phyloP scores from a whole-genome alignment of 73 alveolate genomes.

The Paramecium primaurelia region DNA sequence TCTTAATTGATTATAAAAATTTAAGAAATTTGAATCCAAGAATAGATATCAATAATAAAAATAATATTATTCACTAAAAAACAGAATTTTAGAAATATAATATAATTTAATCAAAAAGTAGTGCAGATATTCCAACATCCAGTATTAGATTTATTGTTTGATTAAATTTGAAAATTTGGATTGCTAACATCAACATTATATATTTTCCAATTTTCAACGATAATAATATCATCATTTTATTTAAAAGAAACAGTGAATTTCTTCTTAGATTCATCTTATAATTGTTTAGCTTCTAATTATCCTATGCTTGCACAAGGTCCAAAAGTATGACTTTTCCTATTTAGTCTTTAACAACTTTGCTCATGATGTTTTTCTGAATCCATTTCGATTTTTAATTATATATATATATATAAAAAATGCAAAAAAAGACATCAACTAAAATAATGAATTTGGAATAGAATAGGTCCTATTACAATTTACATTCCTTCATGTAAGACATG shows the following conservation, averaged over 20 bases:
- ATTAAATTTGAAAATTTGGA: not conserved
- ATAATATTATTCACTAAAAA: not conserved
- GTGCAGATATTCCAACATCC: not conserved
- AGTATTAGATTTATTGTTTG: not conserved
- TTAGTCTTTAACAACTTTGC: not conserved
- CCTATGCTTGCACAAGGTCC: not conserved
- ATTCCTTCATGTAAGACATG: constrained; percentile 18
- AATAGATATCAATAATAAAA: not conserved
- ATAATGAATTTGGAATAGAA: not conserved
- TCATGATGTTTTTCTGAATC: not conserved
- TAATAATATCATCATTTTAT: not conserved
- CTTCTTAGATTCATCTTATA: not conserved
- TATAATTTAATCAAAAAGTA: not conserved
- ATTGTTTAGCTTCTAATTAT: not conserved
- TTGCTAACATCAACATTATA: constrained; percentile 14
- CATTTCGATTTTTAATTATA: not conserved
- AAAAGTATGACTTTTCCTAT: not conserved
- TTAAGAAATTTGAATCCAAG: not conserved
- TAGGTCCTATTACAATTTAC: not conserved
- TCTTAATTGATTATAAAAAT: not conserved
- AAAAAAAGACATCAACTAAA: not conserved
- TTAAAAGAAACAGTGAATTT: not conserved
- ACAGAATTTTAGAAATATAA: not conserved
- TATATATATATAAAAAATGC: not conserved
- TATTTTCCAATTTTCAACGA: not conserved